Evolutionary conservation across 2,329 filamentous ascomycete species (phyloP), one percentile per base, ranked within the genome.

Genomic region (Aspergillus sp.): DNA sequence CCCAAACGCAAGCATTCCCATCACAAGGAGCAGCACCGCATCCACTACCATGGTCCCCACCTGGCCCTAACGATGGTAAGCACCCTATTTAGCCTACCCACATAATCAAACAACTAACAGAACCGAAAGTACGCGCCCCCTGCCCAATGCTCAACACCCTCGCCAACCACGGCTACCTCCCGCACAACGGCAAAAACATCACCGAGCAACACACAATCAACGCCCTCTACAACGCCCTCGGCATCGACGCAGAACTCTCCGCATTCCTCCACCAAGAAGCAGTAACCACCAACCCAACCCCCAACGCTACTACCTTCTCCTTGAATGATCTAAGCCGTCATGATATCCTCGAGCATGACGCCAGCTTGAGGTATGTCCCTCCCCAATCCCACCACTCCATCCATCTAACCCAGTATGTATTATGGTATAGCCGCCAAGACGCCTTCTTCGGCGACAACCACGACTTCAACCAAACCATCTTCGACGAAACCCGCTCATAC

Each of bases 401-500:
- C 41, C 17, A 51, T 25, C 25, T 30, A 17, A 58, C 27, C n/a
- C 38, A 8, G 5, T 10, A 23, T 47, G 4, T 2, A 11, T 23
- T 3, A 23, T 17, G 7, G 32, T 10, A n/a, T 11, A 82, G 79
- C 42, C 82, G 82, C 25, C 66, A 73, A 1, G 83, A 86, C 59
- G 80, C 77, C 8, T 81, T 72, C 74, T 77, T 83, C 56, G 83
- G 83, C 21, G 80, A 81, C 69, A 81, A 81, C 64, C 77, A 82
- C 64, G 58, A 79, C 58, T 86, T 86, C 74, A 84, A 86, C 70
- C 72, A 80, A 55, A 79, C 76, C 2, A 68, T 84, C 62, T 86
- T 85, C 68, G 51, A 61, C 47, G 54, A 64, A 19, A 66, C 65
- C 8, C 54, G 56, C 15, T 21, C 77, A 81, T 85, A 80, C 71